Percentiles rank a stretch among this genome's conserved stretches.
Evolutionary conservation across 2,329 filamentous ascomycete genomes (phyloP).

Genomic region (Fusarium oligoseptatum): DNA sequence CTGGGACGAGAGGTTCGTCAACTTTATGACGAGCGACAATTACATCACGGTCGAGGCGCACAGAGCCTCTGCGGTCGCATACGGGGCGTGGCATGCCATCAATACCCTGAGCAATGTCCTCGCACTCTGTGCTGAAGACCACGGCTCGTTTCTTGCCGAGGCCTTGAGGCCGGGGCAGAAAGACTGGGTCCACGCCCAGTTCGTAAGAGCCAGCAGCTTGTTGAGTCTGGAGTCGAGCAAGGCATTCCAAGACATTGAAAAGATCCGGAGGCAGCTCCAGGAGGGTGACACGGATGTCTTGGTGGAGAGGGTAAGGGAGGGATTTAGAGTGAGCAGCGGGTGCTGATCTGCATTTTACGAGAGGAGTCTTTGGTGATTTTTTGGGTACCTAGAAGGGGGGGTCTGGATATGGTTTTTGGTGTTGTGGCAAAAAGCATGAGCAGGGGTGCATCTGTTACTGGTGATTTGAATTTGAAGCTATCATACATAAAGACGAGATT

Average conservation of each 20-base stretch:
- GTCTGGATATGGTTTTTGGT: background rate
- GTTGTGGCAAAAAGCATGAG: background rate
- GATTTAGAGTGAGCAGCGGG: background rate
- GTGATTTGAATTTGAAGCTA: background rate
- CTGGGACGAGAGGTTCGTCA: background rate
- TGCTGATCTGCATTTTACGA: background rate
- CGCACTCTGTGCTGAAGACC: background rate
- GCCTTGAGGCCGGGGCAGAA: conserved; percentile 9
- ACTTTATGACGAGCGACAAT: background rate
- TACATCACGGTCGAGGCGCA: conserved; percentile 11
- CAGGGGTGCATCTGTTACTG: background rate
- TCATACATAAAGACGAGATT: background rate
- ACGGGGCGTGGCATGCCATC: conserved; percentile 17
- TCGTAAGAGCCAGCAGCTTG: background rate
- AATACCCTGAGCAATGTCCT: background rate
- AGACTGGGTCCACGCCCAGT: conserved; percentile 12
- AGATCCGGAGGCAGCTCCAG: background rate
- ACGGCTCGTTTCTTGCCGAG: background rate
- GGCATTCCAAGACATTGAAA: background rate
- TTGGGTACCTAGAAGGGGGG: background rate
- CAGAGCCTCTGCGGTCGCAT: background rate
- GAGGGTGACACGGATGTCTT: background rate
- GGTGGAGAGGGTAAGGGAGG: background rate
- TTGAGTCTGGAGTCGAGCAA: background rate
- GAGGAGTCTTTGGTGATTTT: background rate